Percentiles rank a stretch among this genome's conserved stretches.
These are phyloP conservation scores for Glonium stellatum DNA, from an alignment of 495 filamentous ascomycete species.

Conservation along the genomic window DNA sequence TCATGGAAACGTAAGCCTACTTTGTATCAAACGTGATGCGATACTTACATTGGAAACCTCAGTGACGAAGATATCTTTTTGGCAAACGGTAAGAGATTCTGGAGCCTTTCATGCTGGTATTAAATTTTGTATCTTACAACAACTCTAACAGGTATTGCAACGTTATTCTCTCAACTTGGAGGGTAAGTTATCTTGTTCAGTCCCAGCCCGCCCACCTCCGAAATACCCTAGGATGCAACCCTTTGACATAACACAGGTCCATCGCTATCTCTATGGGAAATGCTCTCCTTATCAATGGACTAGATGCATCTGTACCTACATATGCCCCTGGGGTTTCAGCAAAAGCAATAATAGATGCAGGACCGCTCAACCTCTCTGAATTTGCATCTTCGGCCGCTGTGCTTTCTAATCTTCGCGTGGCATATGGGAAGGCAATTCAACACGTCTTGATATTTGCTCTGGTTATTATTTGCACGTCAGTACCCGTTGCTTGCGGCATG, in stretches of 20 bases:
- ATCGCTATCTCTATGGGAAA: slow-evolving; percentile 25
- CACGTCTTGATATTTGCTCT: slow-evolving; percentile 15
- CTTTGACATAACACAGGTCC: slow-evolving; percentile 22
- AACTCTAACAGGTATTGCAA: not conserved
- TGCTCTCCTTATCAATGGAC: slow-evolving; percentile 27
- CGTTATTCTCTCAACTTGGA: not conserved
- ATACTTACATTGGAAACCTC: too few relatives aligned
- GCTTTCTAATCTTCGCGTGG: not conserved
- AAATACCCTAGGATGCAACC: not conserved
- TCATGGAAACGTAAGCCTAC: too few relatives aligned
- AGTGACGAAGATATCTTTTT: not conserved
- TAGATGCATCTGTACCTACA: slow-evolving; percentile 5
- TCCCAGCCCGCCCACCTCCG: slow-evolving; percentile 8
- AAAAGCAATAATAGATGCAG: not conserved
- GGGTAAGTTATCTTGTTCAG: not conserved
- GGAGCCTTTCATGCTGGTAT: not conserved
- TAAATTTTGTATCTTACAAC: too few relatives aligned
- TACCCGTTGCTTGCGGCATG: slow-evolving; percentile 15
- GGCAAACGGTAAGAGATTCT: not conserved
- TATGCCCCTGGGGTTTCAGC: not conserved
- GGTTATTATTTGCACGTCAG: slow-evolving; percentile 11
- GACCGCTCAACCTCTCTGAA: too few relatives aligned
- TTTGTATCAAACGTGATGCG: too few relatives aligned
- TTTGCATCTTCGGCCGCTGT: not conserved
- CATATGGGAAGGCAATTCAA: not conserved